Conservation (phyloP, 2,329 filamentous ascomycete genomes). For the Hypoxylon sp. region DNA sequence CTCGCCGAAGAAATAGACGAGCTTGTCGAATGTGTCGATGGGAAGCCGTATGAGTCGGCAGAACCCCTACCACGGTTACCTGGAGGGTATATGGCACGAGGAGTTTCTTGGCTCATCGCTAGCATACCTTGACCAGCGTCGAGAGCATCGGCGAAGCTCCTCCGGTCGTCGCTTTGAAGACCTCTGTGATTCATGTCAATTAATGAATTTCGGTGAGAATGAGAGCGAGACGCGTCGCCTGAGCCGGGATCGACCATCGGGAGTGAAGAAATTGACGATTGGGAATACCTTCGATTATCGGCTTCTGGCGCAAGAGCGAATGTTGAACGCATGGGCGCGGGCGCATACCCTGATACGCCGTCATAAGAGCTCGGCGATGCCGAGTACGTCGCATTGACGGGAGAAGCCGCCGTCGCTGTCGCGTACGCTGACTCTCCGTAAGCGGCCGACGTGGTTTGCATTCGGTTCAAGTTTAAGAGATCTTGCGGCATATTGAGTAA, state of each 20-base stretch:
- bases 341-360: slow-evolving; percentile 78
- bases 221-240: slow-evolving; percentile 58
- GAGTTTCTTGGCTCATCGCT: slow-evolving; percentile 94
- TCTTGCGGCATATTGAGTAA: slow-evolving; percentile 83
- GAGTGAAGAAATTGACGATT: slow-evolving; percentile 80
- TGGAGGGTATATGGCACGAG: slow-evolving; percentile 88
- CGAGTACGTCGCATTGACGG: slow-evolving; percentile 75
- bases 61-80: slow-evolving; percentile 76
- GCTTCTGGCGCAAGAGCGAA: slow-evolving; percentile 71
- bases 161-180: slow-evolving; percentile 70
- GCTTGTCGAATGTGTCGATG: slow-evolving; percentile 84
- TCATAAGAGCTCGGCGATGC: slow-evolving; percentile 81
- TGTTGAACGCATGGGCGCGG: slow-evolving; percentile 72
- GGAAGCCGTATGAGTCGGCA: slow-evolving; percentile 91
- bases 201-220: slow-evolving; percentile 72
- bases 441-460: slow-evolving; percentile 73
- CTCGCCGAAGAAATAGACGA: slow-evolving; percentile 91
- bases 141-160: slow-evolving; percentile 88
- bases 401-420: slow-evolving; percentile 75
- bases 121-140: slow-evolving; percentile 96
- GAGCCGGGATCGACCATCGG: slow-evolving; percentile 64
- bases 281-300: slow-evolving; percentile 79
- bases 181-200: slow-evolving; percentile 76
- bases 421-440: slow-evolving; percentile 80
- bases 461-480: slow-evolving; percentile 77